A percentile compares a stretch with the other conserved stretches of the same genome.
Evolutionary conservation across 257 asterid species (phyloP).

Genomic region (Verbascum thapsus): DNA sequence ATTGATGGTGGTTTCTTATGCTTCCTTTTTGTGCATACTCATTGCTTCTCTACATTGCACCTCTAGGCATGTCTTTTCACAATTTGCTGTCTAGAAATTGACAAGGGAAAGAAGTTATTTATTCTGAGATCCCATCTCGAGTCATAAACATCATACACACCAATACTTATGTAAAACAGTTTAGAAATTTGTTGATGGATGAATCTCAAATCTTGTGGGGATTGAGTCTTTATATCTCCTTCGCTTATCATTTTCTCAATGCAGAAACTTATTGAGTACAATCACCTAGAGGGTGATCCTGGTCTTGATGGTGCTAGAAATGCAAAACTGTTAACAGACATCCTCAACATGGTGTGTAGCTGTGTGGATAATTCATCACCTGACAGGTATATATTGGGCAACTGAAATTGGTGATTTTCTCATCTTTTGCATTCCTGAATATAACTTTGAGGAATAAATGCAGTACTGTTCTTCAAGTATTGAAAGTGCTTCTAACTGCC

Average conservation of each 20-base stretch:
- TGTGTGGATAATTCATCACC: conserved; percentile 95
- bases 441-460: conserved; percentile 42
- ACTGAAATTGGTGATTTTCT: conserved; percentile 28
- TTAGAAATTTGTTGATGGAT: conserved; percentile 19
- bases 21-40: conserved; percentile 13
- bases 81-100: conserved; percentile 2
- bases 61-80: conserved; percentile 7
- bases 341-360: conserved; percentile 82
- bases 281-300: conserved; percentile 98
- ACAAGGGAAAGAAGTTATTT: too few relatives aligned
- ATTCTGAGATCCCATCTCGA: conserved; percentile 18
- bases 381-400: conserved; percentile 65
- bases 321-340: conserved; percentile 69
- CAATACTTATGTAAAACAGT: conserved; percentile 8
- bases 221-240: conserved; percentile 11
- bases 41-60: conserved; percentile 14
- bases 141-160: conserved; percentile 22
- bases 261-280: conserved; percentile 97
- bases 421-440: conserved; percentile 23
- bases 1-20: conserved; percentile 15
- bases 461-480: conserved; percentile 97
- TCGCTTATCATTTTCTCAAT: conserved; percentile 22
- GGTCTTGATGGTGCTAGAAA: conserved; percentile 87
- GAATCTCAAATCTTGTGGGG: conserved; percentile 24
- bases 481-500: conserved; percentile 96